These are phyloP conservation scores for Coemansia sp. DNA, from an alignment of 192 early-diverging fungal species.

Conservation along the genomic window DNA sequence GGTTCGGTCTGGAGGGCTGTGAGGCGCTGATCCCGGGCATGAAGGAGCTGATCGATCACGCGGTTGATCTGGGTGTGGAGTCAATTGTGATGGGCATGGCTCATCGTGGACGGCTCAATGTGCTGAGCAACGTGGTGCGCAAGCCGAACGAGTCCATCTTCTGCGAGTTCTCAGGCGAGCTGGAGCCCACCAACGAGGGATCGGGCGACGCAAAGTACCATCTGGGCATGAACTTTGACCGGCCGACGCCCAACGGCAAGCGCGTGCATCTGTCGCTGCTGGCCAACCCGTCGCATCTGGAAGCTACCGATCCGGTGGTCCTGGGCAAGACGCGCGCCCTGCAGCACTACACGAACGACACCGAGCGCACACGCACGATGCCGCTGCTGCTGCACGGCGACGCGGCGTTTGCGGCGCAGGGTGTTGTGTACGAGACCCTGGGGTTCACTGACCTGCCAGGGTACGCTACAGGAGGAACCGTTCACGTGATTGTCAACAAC, in stretches of 20 bases:
- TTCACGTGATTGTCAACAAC: constrained; percentile 99
- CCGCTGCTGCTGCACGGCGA: constrained; percentile 96
- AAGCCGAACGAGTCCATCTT: constrained; percentile 99
- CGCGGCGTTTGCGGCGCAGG: constrained; percentile 97
- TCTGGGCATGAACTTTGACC: constrained; percentile 92
- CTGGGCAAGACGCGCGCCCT: constrained; percentile 95
- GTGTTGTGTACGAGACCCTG: constrained; percentile 96
- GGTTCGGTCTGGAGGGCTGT: constrained; percentile 97
- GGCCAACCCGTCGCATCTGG: constrained; percentile 98
- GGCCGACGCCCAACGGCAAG: constrained; percentile 95
- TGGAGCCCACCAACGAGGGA: constrained; percentile 87
- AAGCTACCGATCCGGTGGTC: constrained; percentile 97
- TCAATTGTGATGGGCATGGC: constrained; percentile 98
- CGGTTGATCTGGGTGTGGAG: constrained; percentile 93
- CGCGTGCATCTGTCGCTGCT: constrained; percentile 96
- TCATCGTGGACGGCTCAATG: constrained; percentile 97
- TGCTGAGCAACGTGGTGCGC: constrained; percentile 97
- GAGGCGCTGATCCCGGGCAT: constrained; percentile 97
- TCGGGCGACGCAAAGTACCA: constrained; percentile 97
- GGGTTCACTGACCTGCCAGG: constrained; percentile 92
- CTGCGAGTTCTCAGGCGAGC: constrained; percentile 91
- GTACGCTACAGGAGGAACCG: constrained; percentile 94
- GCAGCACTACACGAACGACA: constrained; percentile 92
- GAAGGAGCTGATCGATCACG: constrained; percentile 96
- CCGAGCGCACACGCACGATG: constrained; percentile 79